phyloP scores from a whole-genome alignment of 164 flowering plant genomes.

The Tinospora cordifolia region DNA sequence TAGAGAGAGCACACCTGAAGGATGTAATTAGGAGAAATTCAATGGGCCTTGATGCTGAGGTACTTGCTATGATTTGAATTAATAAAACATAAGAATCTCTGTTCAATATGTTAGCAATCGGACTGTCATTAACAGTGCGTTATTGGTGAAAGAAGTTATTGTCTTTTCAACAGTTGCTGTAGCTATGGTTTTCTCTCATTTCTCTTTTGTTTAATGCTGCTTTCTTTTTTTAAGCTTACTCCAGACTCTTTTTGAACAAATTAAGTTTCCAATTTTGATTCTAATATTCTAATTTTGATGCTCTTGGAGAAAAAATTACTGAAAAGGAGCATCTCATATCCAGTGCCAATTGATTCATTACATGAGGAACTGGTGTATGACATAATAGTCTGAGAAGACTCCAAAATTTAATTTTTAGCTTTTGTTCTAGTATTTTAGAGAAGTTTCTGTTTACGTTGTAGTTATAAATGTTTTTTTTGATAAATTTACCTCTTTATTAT shows the following conservation, averaged over 20 bases:
- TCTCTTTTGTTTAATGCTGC: neutral
- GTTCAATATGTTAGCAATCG: no score
- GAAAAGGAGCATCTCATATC: no score
- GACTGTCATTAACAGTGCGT: no score
- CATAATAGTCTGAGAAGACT: no score
- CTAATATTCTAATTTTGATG: no score
- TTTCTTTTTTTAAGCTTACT: neutral
- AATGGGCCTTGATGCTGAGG: constrained; percentile 94
- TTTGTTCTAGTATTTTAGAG: neutral
- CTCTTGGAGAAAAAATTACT: neutral
- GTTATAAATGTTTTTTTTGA: no score
- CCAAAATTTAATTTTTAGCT: no score
- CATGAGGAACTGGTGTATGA: no score
- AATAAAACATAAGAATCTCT: neutral
- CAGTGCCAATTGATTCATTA: neutral
- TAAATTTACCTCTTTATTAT: no score
- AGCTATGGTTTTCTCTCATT: neutral
- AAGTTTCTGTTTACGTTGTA: neutral
- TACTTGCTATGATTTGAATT: constrained; percentile 20
- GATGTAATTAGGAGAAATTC: constrained; percentile 79
- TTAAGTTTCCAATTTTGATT: neutral
- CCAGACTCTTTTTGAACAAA: neutral
- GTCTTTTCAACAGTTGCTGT: neutral
- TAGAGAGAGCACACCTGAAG: constrained; percentile 94
- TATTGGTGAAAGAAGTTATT: neutral